Conservation (phyloP, 2,329 filamentous ascomycete genomes). For the Aspergillus persii region DNA sequence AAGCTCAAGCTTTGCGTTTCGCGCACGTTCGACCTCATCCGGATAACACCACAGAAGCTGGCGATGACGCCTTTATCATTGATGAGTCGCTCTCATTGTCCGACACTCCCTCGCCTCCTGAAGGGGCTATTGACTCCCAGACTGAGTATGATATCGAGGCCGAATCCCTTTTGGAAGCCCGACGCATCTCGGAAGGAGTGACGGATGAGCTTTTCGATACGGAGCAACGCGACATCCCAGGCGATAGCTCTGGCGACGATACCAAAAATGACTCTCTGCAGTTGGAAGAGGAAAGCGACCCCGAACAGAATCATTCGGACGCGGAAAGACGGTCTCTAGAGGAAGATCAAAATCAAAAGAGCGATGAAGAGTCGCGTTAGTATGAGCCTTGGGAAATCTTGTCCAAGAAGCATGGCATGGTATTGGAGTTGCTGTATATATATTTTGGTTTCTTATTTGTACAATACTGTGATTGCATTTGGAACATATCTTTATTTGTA, state of each 20-base stretch:
- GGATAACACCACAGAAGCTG: not conserved
- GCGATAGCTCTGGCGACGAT: not conserved
- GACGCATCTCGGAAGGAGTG: slow-evolving; percentile 13
- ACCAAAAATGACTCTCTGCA: not conserved
- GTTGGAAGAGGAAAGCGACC: not conserved
- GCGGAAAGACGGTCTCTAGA: not conserved
- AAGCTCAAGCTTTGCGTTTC: not conserved
- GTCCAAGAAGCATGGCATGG: not conserved
- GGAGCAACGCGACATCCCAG: slow-evolving; percentile 6
- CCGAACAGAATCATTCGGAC: not conserved
- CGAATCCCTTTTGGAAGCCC: slow-evolving; percentile 18
- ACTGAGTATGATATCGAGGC: slow-evolving; percentile 29
- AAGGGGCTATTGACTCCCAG: slow-evolving; percentile 18
- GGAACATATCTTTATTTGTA: not conserved
- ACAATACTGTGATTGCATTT: not conserved
- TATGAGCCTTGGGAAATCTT: not conserved
- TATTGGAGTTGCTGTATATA: slow-evolving; percentile 3
- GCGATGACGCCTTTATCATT: not conserved
- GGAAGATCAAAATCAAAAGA: not conserved
- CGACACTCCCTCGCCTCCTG: not conserved
- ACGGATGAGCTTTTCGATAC: slow-evolving; percentile 20
- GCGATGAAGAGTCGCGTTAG: not conserved
- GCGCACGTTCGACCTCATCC: not conserved
- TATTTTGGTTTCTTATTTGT: slow-evolving; percentile 2
- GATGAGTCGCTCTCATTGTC: slow-evolving; percentile 1